phyloP scores from a whole-genome alignment of 2,329 filamentous ascomycete species.

The Fusarium camptoceras region DNA sequence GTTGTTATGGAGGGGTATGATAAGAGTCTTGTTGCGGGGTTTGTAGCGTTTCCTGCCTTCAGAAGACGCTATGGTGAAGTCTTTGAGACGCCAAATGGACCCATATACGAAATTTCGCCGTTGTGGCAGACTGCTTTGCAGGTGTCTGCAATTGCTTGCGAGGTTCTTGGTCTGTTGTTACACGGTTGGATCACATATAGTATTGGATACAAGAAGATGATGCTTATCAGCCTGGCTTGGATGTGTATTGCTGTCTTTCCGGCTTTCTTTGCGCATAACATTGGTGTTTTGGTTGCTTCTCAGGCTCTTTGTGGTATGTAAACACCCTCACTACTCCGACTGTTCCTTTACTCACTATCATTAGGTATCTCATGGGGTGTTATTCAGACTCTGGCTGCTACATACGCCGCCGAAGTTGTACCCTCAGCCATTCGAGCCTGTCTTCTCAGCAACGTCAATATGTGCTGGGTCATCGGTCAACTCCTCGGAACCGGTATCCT shows the following conservation, averaged over 20 bases:
- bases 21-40: conserved; percentile 30
- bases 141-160: conserved; percentile 18
- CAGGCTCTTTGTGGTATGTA: conserved; percentile 49
- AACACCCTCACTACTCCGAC: accelerated
- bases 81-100: conserved; percentile 14
- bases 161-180: conserved; percentile 53
- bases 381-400: conserved; percentile 52
- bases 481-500: conserved; percentile 52
- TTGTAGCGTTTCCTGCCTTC: conserved; percentile 32
- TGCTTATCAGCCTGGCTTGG: conserved; percentile 52
- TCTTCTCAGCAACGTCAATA: conserved; percentile 54
- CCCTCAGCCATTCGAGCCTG: conserved; percentile 50
- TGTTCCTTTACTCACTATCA: background rate
- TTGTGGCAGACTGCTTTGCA: conserved; percentile 22
- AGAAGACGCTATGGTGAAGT: conserved; percentile 46
- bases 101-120: conserved; percentile 28
- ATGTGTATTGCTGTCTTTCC: conserved; percentile 55
- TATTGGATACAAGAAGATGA: conserved; percentile 53
- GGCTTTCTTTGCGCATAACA: conserved; percentile 51
- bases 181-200: conserved; percentile 55
- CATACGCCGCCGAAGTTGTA: conserved; percentile 55
- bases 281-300: conserved; percentile 49
- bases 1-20: conserved; percentile 42
- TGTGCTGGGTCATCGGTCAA: conserved; percentile 58
- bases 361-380: conserved; percentile 49